phyloP scores from a whole-genome alignment of 257 asterid genomes.

The Fraxinus quadrangulata region DNA sequence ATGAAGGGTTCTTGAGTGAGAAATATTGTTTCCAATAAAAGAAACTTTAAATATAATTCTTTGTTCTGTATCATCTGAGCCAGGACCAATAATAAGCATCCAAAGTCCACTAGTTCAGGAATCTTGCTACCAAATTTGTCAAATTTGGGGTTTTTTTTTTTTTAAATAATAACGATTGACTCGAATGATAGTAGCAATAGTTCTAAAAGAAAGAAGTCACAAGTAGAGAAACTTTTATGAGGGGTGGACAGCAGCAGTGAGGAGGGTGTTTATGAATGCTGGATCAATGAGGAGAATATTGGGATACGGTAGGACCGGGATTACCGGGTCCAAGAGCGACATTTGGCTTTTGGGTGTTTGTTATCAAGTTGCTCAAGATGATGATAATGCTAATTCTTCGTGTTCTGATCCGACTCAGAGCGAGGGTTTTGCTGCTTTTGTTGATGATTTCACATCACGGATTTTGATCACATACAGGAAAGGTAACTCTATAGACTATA shows the following conservation, averaged over 20 bases:
- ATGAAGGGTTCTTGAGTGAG: not conserved
- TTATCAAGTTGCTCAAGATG: slow-evolving; percentile 65
- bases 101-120: not conserved
- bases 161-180: not conserved
- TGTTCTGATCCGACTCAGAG: slow-evolving; percentile 42
- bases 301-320: slow-evolving; percentile 54
- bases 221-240: slow-evolving; percentile 21
- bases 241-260: slow-evolving; percentile 66
- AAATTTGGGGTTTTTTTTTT: not conserved
- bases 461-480: slow-evolving; percentile 50
- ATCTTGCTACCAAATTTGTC: not conserved
- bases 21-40: not conserved
- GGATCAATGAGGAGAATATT: slow-evolving; percentile 81
- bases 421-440: slow-evolving; percentile 48
- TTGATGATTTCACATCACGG: slow-evolving; percentile 51
- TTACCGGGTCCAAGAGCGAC: slow-evolving; percentile 63
- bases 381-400: slow-evolving; percentile 31
- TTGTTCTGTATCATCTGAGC: not conserved
- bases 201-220: not conserved
- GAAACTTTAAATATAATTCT: not conserved
- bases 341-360: slow-evolving; percentile 93
- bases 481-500: slow-evolving; percentile 26
- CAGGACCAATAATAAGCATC: not conserved
- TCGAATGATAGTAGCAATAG: not conserved
- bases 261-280: slow-evolving; percentile 70